These are phyloP conservation scores for Aspergillus udagawae DNA, from an alignment of 2,329 filamentous ascomycete genomes.

Conservation along the genomic window DNA sequence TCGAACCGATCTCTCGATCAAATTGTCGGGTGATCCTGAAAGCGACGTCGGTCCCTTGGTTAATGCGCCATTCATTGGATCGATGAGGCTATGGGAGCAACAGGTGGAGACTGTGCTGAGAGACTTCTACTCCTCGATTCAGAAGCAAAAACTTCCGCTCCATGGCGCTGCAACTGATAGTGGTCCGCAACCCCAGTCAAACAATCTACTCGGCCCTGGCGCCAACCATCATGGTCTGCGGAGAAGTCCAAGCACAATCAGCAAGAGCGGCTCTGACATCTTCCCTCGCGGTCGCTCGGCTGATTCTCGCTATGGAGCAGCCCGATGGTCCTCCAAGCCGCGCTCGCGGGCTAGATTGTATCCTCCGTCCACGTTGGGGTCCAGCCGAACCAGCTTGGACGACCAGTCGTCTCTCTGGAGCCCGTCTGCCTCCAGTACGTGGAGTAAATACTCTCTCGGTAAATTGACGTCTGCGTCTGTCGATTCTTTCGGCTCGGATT, in stretches of 20 bases:
- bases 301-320: conserved; percentile 60
- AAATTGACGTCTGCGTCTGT: conserved; percentile 89
- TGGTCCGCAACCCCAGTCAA: conserved; percentile 40
- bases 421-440: conserved; percentile 84
- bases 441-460: conserved; percentile 90
- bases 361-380: conserved; percentile 75
- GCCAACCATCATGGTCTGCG: conserved; percentile 60
- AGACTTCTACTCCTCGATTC: conserved; percentile 85
- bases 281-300: conserved; percentile 66
- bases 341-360: conserved; percentile 75
- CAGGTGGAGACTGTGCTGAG: conserved; percentile 90
- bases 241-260: conserved; percentile 83
- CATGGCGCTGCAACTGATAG: conserved; percentile 62
- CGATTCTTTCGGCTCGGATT: conserved; percentile 77
- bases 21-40: conserved; percentile 28
- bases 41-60: conserved; percentile 63
- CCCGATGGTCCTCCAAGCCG: conserved; percentile 80
- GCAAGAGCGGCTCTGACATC: conserved; percentile 82
- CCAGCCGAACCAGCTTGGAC: conserved; percentile 90
- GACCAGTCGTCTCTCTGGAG: conserved; percentile 89
- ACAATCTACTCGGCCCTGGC: conserved; percentile 66
- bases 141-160: conserved; percentile 78
- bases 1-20: conserved; percentile 24
- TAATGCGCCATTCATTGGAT: conserved; percentile 69
- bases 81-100: conserved; percentile 75